Evolutionary conservation across 1,284 basidiomycete genomes (phyloP), one percentile per base, ranked within the genome.

Genomic region (Puccinia horiana): DNA sequence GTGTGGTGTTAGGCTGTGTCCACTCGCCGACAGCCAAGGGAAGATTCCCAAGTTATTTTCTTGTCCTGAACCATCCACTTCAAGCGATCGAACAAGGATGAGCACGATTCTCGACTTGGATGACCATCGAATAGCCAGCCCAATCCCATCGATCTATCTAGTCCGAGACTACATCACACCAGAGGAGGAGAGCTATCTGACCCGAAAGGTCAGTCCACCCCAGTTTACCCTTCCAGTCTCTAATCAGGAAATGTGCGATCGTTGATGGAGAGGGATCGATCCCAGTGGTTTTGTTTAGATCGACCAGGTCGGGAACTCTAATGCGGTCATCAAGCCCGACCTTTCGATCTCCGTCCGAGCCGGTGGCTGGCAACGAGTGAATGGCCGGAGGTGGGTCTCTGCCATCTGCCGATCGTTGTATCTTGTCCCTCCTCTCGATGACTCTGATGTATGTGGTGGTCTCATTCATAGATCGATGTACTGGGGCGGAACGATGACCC

Each of bases 101-200:
- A 52, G 56, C 52, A 58, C 52, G 29, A 40, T 26, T n/a, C 6
- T 76, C 54, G 23, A 76, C 42, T 40, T 76, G n/a, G 37, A 80
- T 16, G 47, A 49, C 3, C 52, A 72, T 26, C 47, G 69, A 11
- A 32, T 80, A 35, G 9, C 49, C 0, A 56, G 20, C 23, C 69
- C 78, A 0, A 80, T 80, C 54, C 78, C 78, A n/a, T 52, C 65
- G 20, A 47, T 81, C 40, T 58, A 73, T 56, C 37, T 87, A 87
- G 89, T 96, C 35, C 92, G 93, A 9, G 89, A 94, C 84, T 96
- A 96, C 86, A 89, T 96, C 74, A 91, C 92, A 63, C 87, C 88
- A 83, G 90, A 92, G 29, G 95, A 97, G 87, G 94, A 97, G 86
- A 88, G 88, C 61, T 93, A 92, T 85, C 87, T 96, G 37, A 88